Evolutionary conservation across 495 filamentous ascomycete species (phyloP), one percentile per base, ranked within the genome.

Genomic region (Echria macrotheca): DNA sequence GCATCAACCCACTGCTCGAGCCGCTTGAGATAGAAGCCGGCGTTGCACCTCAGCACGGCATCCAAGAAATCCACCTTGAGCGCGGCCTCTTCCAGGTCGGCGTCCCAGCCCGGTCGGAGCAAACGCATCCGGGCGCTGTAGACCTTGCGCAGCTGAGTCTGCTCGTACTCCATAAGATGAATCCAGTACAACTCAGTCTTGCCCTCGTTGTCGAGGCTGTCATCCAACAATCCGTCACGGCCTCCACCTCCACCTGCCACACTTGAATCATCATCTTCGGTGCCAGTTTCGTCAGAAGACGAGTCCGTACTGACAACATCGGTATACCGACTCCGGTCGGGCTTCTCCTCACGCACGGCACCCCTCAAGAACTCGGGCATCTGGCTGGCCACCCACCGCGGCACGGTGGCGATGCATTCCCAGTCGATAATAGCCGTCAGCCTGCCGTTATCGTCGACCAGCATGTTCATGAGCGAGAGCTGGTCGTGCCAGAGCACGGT

Each of bases 351-450:
- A 26, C 64, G 19, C 46, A 49, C 37, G 28, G 50, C 48, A 1
- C 58, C 60, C 1, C 53, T 54, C 35, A 80, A 56, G 37, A 78
- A 77, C 28, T 63, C 55, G 24, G 76, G 76, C 18, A 67, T 55
- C 44, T 73, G 59, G 44, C 62, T 69, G 14, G 71, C 66, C 35
- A 68, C 66, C 67, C 72, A 79, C 10, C 69, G 47, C 18, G 77
- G 77, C 15, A 73, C 44, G 17, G 70, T 63, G 6, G 70, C 68
- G n/a, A 77, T 59, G 51, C 68, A 75, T 37, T 79, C 70, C 78
- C 78, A 82, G 52, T 73, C 75, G 23, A 79, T 46, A 3, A 81
- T 33, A n/a, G 64, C 77, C 5, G 68, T 69, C 9, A 80, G 54
- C 3, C 60, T 18, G 4, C 66, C 69, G 1, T 65, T 49, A 9